Base-by-base conservation (phyloP, 768 basidiomycete species). In the Boletus patriciae region DNA sequence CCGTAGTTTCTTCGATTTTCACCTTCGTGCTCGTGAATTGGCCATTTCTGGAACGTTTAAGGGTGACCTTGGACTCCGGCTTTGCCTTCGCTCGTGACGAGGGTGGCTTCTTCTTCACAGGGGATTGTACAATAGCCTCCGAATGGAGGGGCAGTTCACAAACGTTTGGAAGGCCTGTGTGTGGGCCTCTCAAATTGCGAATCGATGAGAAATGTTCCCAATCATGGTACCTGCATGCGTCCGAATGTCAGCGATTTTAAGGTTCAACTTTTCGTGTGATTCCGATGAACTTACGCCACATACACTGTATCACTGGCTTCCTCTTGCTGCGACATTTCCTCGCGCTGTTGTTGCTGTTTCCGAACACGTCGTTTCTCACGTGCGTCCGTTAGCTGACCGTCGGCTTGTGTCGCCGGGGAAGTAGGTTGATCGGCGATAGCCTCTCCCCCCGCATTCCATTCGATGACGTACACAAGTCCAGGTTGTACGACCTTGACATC, bases 141-240 rank as follows among this genome's bases (percentile, higher is more conserved):
- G 69, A 53, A n/a, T 66, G 65, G 10, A 74, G 68, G 19, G 73
- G 60, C 16, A 67, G 70, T 70, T 93, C 91, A 42, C 71, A 66
- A 3, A 92, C 83, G 51, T 73, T 72, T 4, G 91, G 90, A 16
- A 85, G 76, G 9, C 92, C 94, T 0, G 83, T 75, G 68, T 94
- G 92, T 0, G 93, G 94, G 2, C 94, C 94, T 16, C 78, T 78
- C 51, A 94, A 75, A 70, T 92, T 94, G 45, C 94, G 88, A 56
- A 96, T 90, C n/a, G 88, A 91, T 13, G 90, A 93, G 66, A 94
- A 96, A 69, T 96, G 94, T 66, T 96, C 93, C 90, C 91, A 94
- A 70, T 94, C 91, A 66, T 94, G 88, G 69, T 93, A 95, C 31
- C 90, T 91, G 65, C 45, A 29, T 25, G 40, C 46, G 12, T 54